Evolutionary conservation across 2,329 filamentous ascomycete species (phyloP), one percentile per base, ranked within the genome.

Genomic region (Trichoderma gracile): DNA sequence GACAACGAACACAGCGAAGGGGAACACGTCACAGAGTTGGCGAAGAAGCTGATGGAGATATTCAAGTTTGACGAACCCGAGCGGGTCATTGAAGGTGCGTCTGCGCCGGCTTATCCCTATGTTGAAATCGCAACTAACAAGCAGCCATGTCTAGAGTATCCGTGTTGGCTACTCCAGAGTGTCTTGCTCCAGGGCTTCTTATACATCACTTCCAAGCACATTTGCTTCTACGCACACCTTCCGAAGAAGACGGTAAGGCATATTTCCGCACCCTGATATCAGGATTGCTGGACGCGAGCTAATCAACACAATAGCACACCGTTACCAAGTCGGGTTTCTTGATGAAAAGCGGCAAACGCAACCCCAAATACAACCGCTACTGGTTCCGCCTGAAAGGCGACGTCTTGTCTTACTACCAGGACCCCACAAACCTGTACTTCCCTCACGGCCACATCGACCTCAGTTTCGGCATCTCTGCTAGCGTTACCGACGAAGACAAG

Each of bases 161-260:
- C 93, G 9, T 98, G 94, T 78, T 97, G 92, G 88, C 80, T 98
- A 45, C 79, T 98, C 40, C 93, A 97, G 75, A 97, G 90, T 73
- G 92, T 97, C 50, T 81, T 98, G 33, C 83, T 98, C 9, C 93
- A 97, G 74, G 95, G 95, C 6, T 97, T 95, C 75, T 89, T 99
- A 84, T 98, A 98, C 78, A 91, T 99, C 72, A 98, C 95, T 0
- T 83, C 90, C 67, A 90, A 89, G 70, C 95, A 99, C 74, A 90
- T 98, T 67, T 97, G 93, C 78, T 99, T 98, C 76, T 98, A 97
- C 74, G 93, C 95, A 45, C 97, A 97, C 74, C 84, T 98, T n/a
- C 93, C 93, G 7, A 96, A 93, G 81, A 97, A 95, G 82, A 87
- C 90, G 58, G 90, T 91, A 81, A 77, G 88, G 73, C 23, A 30